Evolutionary conservation across 495 filamentous ascomycete species (phyloP), one percentile per base, ranked within the genome.

Genomic region (Penicillium daleae): DNA sequence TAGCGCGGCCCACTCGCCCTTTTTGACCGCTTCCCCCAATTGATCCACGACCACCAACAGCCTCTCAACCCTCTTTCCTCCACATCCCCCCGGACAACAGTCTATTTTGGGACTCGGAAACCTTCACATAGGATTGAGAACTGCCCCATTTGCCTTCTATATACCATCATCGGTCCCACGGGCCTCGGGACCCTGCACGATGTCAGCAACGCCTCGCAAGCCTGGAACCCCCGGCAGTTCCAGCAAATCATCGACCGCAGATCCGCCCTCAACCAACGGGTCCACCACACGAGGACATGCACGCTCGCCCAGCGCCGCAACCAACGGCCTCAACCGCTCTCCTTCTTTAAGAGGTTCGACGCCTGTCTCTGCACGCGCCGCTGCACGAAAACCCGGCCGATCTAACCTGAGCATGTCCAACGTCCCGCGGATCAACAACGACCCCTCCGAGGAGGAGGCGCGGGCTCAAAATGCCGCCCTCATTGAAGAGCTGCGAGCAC

Each of bases 401-500:
- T 89, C 87, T 26, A 84, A 85, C 32, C 80, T 89, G 22, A 85
- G 84, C 78, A 83, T 83, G 69, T 85, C 80, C 46, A 84, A 74
- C 67, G 80, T 82, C 13, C 80, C 81, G 56, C 77, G 83, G 59
- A 80, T 87, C 54, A 76, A 80, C 42, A 84, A 86, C 42, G 83
- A 86, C 54, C 82, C 86, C 40, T 78, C 77, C 56, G 83, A 86
- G 35, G 85, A 87, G 59, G 87, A 89, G 53, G 84, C 83, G 50
- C 82, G 82, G 59, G 87, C 86, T 19, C 85, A 97, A 75, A 89
- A 88, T 55, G 85, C 92, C 22, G 87, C 91, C 5, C 78, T 92
- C 42, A 83, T 98, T 48, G 92, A 96, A 46, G 95, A 99, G 61
- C 74, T 98, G 44, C 91, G 91, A 67, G 87, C 87, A 56, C 84